Evolutionary conservation across 2,329 filamentous ascomycete species (phyloP), one percentile per base, ranked within the genome.

Genomic region (Raffaelea albimanens): DNA sequence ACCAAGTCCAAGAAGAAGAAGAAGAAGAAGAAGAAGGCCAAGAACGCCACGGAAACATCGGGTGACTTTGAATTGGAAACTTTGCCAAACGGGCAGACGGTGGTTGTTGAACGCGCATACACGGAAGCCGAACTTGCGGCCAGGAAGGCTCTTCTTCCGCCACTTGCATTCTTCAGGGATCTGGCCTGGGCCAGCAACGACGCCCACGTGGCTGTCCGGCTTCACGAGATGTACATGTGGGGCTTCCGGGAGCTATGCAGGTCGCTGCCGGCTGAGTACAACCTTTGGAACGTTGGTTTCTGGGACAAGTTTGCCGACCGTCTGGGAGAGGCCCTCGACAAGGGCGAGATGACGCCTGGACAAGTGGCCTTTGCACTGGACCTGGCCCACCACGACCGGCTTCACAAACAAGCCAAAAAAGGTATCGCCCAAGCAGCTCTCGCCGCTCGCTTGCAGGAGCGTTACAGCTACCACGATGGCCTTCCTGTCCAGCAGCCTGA

Each of bases 151-250:
- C 34, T 8, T 3, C 29, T 44, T 2, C 52, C 57, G 7, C 25
- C 54, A 20, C 53, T 56, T 3, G 41, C 59, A 8, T 58, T 57
- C 39, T 46, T 59, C 14, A 47, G 56, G 44, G 47, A 48, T 9
- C 42, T 60, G 23, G 57, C 57, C 19, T 56, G 50, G 50, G 50
- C 53, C 1, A 51, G 49, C n/a, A 44, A 50, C 33, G 53, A 60
- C 44, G 13, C 54, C 10, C 33, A 47, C 22, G 19, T 41, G 14
- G 56, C 56, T 8, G 33, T 59, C 16, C 41, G 50, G 10, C 49
- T 60, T 9, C 55, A 59, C 44, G 40, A 43, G 11, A 25, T 58
- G 20, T 53, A 52, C 21, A 40, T 43, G 9, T 40, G 46, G 31
- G 43, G 7, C 13, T 29, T 36, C 14, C 4, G 41, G 18, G 20